Base-by-base conservation (phyloP, 2,329 filamentous ascomycete genomes). In the Emergomyces pasteurianus region DNA sequence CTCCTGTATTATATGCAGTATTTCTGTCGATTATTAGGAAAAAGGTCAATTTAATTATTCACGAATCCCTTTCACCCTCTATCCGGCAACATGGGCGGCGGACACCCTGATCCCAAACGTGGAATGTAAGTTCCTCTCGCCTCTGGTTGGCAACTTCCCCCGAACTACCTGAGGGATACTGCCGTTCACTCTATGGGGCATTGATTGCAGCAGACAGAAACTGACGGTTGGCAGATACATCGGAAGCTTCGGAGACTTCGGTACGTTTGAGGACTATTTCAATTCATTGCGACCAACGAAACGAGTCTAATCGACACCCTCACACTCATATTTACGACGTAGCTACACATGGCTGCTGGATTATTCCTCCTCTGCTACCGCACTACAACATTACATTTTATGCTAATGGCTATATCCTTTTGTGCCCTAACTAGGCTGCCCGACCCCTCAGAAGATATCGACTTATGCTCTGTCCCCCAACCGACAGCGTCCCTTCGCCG, bases 401-500 rank as follows among this genome's bases (percentile, higher is more conserved):
- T 31, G 23, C 38, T 57, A 57, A 57, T 34, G 16, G 2, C 18
- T 31, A 5, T n/a, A 3, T 23, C 10, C 4, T 43, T 6, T 14
- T 14, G 28, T 21, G 18, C 46, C n/a, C 10, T 54, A 23, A 53
- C 57, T 31, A 62, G 59, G 60, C 34, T 49, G 60, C 23, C 59
- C 60, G 36, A 61, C 52, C 54, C 61, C 64, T 21, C 84, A 86
- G 72, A 84, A 84, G 71, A 83, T 87, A 63, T 78, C 80, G 61
- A 80, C 80, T 71, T 97, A 95, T 79, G 83, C 86, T 67, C 74
- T 99, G 68, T 87, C 89, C 69, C 78, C 88, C 67, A 97, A 99
- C 83, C 87, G 89, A 74, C 92, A 96, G 81, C 86, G 89, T 72
- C 89, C 91, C 65, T 82, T 95, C 67, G 90, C 90, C 65, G 90